Conservation (phyloP, 148 eudicot genomes). For the Camellia japonica region DNA sequence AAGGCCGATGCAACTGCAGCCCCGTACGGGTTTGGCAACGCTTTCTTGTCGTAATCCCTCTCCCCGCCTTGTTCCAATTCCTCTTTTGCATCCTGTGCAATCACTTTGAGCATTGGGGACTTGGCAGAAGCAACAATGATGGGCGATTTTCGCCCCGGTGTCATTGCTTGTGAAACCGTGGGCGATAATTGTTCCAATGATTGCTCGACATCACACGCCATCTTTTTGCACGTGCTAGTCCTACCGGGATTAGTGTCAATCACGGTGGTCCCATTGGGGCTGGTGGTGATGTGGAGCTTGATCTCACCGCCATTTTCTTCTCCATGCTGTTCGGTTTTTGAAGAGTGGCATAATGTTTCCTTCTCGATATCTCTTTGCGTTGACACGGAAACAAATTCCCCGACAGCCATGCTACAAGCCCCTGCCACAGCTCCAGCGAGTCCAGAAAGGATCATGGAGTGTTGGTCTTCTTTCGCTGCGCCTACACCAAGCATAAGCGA, state of each 20-base stretch:
- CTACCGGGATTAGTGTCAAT: background rate
- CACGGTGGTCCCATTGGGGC: background rate
- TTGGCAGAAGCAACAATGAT: conserved; percentile 2
- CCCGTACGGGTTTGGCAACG: conserved; percentile 38
- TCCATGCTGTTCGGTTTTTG: background rate
- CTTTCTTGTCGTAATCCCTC: conserved; percentile 2
- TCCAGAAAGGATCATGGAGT: conserved; percentile 34
- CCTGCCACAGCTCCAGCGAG: conserved; percentile 45
- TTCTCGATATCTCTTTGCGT: conserved; percentile 39
- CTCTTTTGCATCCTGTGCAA: background rate
- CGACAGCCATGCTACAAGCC: conserved; percentile 49
- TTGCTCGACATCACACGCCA: too few species aligned
- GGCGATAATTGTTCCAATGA: too few species aligned
- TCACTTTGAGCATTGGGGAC: conserved; percentile 16
- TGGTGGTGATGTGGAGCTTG: conserved; percentile 9
- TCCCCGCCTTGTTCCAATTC: background rate
- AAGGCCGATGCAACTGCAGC: conserved; percentile 35
- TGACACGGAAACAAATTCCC: conserved; percentile 46
- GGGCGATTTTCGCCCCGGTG: background rate
- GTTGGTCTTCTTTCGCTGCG: conserved; percentile 32
- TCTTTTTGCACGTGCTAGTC: background rate
- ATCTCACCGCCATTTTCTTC: conserved; percentile 11
- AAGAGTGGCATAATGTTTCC: background rate
- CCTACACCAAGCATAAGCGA: conserved; percentile 43
- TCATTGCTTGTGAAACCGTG: background rate